phyloP scores from a whole-genome alignment of 441 rosid species.

The Lagerstroemia fauriei region DNA sequence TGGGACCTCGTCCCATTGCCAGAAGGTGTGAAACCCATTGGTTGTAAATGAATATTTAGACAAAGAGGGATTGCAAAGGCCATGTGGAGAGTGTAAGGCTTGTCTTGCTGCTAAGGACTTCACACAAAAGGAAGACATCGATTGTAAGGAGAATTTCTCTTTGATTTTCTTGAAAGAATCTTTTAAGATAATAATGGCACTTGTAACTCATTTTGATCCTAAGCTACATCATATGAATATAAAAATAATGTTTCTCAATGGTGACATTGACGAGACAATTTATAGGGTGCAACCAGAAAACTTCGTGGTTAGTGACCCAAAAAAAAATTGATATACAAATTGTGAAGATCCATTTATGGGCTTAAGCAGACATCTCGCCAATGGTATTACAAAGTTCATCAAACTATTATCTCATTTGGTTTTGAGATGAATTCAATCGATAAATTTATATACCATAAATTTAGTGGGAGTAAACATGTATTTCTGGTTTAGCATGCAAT shows the following conservation, averaged over 20 bases:
- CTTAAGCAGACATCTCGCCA: not conserved
- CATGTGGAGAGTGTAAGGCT: too few species aligned
- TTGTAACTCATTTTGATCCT: too few species aligned
- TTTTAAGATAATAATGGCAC: too few species aligned
- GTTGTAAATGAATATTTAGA: too few species aligned
- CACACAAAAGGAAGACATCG: too few species aligned
- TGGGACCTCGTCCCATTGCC: not conserved
- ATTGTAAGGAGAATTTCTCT: too few species aligned
- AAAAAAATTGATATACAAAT: too few species aligned
- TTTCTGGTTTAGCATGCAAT: too few species aligned
- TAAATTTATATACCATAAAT: not conserved
- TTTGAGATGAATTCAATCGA: not conserved
- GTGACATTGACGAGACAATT: not conserved
- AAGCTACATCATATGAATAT: too few species aligned
- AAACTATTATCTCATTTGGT: not conserved
- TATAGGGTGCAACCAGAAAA: too few species aligned
- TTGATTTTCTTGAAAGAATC: too few species aligned
- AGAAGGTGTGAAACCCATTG: not conserved
- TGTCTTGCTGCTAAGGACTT: not conserved
- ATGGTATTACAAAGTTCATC: not conserved
- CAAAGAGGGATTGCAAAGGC: not conserved
- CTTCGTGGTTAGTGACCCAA: too few species aligned
- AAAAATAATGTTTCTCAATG: not conserved
- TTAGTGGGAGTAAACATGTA: not conserved
- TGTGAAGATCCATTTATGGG: not conserved